phyloP scores from a whole-genome alignment of 257 asterid species.

The Solanum pennellii region DNA sequence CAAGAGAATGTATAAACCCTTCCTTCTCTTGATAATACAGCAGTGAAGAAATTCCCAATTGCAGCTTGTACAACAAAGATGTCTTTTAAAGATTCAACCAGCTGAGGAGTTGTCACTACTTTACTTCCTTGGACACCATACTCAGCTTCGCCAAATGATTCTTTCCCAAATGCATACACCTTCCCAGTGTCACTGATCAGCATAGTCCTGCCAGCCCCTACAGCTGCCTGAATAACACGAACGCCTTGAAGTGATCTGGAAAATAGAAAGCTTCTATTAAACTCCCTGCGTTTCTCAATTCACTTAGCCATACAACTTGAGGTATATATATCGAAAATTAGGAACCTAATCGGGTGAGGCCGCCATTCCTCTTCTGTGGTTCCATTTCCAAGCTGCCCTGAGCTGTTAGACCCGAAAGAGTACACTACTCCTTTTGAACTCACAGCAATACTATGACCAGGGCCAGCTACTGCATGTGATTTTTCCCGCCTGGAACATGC shows the following conservation, averaged over 20 bases:
- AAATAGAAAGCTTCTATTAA: conserved; percentile 17
- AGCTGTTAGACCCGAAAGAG: conserved; percentile 84
- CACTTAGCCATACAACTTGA: conserved; percentile 3
- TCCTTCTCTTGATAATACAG: conserved; percentile 91
- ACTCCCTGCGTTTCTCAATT: not conserved
- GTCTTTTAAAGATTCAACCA: conserved; percentile 84
- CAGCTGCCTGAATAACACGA: conserved; percentile 88
- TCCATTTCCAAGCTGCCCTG: conserved; percentile 97
- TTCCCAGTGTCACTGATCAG: conserved; percentile 71
- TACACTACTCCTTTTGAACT: conserved; percentile 76
- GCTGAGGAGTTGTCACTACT: conserved; percentile 53
- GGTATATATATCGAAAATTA: not conserved
- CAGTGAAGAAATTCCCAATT: conserved; percentile 93
- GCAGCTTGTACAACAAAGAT: conserved; percentile 97
- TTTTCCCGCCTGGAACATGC: conserved; percentile 80
- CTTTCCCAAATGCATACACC: conserved; percentile 89
- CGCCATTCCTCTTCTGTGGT: conserved; percentile 59
- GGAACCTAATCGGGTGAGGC: conserved; percentile 72
- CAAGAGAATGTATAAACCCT: conserved; percentile 87
- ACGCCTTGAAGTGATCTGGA: conserved; percentile 84
- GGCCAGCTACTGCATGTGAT: conserved; percentile 96
- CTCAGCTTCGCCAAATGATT: conserved; percentile 84
- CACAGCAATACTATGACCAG: conserved; percentile 96
- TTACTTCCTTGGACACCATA: conserved; percentile 70
- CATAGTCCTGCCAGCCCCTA: conserved; percentile 90